Conservation (phyloP, 177 flowering plant species). For the Telopea speciosissima region DNA sequence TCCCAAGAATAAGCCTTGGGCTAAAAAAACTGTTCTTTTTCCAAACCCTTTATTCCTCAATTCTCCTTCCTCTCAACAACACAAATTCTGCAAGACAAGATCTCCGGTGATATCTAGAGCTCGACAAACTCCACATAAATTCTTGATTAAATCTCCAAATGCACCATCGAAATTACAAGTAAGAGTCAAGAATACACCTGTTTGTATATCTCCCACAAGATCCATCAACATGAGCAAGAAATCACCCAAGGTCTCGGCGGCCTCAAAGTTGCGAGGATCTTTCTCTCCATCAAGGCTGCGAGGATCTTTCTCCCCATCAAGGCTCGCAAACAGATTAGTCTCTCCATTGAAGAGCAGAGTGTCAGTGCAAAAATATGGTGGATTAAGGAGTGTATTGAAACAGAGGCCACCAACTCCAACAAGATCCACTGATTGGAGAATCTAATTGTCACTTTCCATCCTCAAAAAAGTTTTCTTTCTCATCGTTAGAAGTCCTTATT, state of each 20-base stretch:
- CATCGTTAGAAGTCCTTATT: no score
- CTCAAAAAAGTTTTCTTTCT: no score
- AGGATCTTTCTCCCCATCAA: slow-evolving; percentile 72
- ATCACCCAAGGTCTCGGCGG: slow-evolving; percentile 32
- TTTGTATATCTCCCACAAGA: slow-evolving; percentile 37
- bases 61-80: slow-evolving; percentile 42
- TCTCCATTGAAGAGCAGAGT: slow-evolving; percentile 72
- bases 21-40: slow-evolving; percentile 70
- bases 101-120: slow-evolving; percentile 53
- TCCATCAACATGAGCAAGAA: slow-evolving; percentile 19
- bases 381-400: slow-evolving; percentile 44
- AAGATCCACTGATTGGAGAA: slow-evolving; percentile 28
- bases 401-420: slow-evolving; percentile 38
- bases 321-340: slow-evolving; percentile 51
- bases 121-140: slow-evolving; percentile 62
- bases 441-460: slow-evolving; percentile 8
- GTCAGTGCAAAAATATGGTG: slow-evolving; percentile 29
- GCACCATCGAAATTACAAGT: slow-evolving; percentile 48
- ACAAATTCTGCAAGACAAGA: slow-evolving; percentile 51
- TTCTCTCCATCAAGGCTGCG: slow-evolving; percentile 49
- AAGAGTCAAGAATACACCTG: slow-evolving; percentile 40
- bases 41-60: slow-evolving; percentile 84
- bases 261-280: slow-evolving; percentile 41
- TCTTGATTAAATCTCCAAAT: slow-evolving; percentile 72
- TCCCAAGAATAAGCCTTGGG: slow-evolving; percentile 86